phyloP scores from a whole-genome alignment of 441 rosid species.

The Gossypium schwendimanii region DNA sequence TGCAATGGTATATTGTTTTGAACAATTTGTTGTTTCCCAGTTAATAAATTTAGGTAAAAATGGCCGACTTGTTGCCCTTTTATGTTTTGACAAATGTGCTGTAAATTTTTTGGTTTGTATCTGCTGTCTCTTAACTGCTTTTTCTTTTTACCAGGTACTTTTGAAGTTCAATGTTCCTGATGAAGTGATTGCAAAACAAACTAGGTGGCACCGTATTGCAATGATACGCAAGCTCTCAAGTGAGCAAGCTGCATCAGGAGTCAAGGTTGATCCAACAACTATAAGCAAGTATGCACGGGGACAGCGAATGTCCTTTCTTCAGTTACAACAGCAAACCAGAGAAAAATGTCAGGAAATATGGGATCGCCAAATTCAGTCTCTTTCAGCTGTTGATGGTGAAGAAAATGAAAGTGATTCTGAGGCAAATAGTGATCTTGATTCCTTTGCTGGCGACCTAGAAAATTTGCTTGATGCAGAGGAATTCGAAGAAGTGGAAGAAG shows the following conservation, averaged over 20 bases:
- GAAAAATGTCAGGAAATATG: constrained; percentile 99
- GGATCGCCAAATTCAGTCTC: constrained; percentile 89
- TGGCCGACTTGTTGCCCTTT: neutral
- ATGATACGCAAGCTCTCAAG: constrained; percentile 99
- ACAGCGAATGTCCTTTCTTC: constrained; percentile 96
- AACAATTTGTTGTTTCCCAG: neutral
- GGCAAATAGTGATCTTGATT: constrained; percentile 95
- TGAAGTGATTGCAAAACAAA: constrained; percentile 81
- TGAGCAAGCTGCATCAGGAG: constrained; percentile 96
- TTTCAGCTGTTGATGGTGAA: constrained; percentile 76
- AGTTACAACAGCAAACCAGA: constrained; percentile 97
- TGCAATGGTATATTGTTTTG: neutral
- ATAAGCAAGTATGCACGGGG: constrained; percentile 97
- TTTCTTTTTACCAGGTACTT: constrained; percentile 58
- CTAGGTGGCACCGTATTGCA: constrained; percentile 99
- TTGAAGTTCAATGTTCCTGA: constrained; percentile 91
- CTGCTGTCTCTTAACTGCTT: neutral
- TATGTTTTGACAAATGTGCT: neutral
- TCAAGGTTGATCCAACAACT: constrained; percentile 93
- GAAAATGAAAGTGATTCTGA: constrained; percentile 91
- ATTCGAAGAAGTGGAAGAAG: constrained; percentile 76
- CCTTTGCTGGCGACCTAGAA: constrained; percentile 97
- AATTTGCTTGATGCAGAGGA: constrained; percentile 98
- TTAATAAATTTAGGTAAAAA: neutral
- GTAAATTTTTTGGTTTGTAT: neutral